Conservation (phyloP, 2,329 filamentous ascomycete species). For the Monascus ruber region DNA sequence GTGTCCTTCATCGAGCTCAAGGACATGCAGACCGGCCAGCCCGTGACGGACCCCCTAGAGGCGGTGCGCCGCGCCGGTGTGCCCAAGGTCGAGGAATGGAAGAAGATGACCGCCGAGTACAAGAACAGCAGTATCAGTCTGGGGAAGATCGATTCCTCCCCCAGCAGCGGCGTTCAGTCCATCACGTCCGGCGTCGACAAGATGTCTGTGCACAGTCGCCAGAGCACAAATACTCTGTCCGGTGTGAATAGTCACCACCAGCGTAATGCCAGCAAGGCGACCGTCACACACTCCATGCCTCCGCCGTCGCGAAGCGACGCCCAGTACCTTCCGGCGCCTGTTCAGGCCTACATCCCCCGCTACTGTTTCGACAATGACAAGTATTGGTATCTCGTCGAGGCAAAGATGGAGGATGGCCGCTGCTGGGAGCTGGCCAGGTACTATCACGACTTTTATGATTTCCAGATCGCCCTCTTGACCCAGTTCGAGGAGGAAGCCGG, state of each 20-base stretch:
- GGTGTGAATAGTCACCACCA: slow-evolving; percentile 39
- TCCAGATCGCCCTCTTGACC: slow-evolving; percentile 88
- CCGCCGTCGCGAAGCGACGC: slow-evolving; percentile 38
- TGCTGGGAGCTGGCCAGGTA: slow-evolving; percentile 90
- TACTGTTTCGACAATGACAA: slow-evolving; percentile 97
- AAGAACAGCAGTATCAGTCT: slow-evolving; percentile 98
- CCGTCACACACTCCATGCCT: slow-evolving; percentile 20
- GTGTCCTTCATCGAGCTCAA: slow-evolving; percentile 94
- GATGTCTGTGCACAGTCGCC: slow-evolving; percentile 54
- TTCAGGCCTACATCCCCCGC: slow-evolving; percentile 74
- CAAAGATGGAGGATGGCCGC: slow-evolving; percentile 75
- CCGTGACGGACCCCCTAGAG: slow-evolving; percentile 70
- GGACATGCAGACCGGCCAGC: slow-evolving; percentile 78
- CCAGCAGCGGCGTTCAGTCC: slow-evolving; percentile 34
- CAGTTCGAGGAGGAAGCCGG: slow-evolving; percentile 88
- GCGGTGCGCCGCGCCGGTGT: slow-evolving; percentile 83
- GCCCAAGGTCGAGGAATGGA: slow-evolving; percentile 95
- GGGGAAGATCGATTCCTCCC: slow-evolving; percentile 62
- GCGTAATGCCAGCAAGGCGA: slow-evolving; percentile 27
- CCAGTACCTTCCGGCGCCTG: slow-evolving; percentile 54
- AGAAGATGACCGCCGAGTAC: slow-evolving; percentile 98
- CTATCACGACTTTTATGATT: slow-evolving; percentile 98
- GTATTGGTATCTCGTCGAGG: slow-evolving; percentile 97
- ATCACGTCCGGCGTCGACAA: slow-evolving; percentile 64
- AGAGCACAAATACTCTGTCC: slow-evolving; percentile 31